Evolutionary conservation across 2,329 filamentous ascomycete genomes (phyloP).

Genomic region (Xylaria sp.): DNA sequence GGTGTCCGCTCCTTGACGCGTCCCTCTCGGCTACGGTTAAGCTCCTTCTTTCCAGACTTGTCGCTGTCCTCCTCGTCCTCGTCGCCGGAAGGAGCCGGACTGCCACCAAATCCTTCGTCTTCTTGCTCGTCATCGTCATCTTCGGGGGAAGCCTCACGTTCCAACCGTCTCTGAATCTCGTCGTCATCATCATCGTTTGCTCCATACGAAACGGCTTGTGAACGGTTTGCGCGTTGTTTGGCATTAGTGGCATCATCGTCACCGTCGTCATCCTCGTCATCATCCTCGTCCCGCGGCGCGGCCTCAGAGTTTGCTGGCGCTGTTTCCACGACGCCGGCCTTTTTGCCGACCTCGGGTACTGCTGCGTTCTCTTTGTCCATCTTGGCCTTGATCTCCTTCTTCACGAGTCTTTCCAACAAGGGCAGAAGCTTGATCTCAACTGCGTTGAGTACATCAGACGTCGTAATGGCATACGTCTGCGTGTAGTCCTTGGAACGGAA

Average conservation of each 20-base stretch:
- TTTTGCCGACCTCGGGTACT: slow-evolving; percentile 65
- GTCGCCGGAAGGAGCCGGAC: slow-evolving; percentile 37
- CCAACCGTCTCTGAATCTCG: slow-evolving; percentile 60
- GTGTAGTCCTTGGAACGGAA: slow-evolving; percentile 81
- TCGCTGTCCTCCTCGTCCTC: slow-evolving; percentile 38
- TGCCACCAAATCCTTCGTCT: slow-evolving; percentile 49
- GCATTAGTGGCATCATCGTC: slow-evolving; percentile 72
- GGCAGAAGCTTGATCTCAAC: slow-evolving; percentile 78
- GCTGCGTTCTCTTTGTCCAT: slow-evolving; percentile 60
- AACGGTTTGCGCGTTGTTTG: slow-evolving; percentile 70
- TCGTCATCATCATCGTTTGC: slow-evolving; percentile 90
- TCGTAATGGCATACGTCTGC: slow-evolving; percentile 75
- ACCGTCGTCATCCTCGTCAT: slow-evolving; percentile 66
- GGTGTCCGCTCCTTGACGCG: slow-evolving; percentile 58
- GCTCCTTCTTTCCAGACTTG: slow-evolving; percentile 21
- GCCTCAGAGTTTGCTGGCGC: slow-evolving; percentile 36
- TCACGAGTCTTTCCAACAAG: slow-evolving; percentile 62
- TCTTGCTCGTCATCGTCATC: slow-evolving; percentile 55
- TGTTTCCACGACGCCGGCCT: slow-evolving; percentile 49
- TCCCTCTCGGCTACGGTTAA: slow-evolving; percentile 49
- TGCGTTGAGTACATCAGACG: slow-evolving; percentile 69
- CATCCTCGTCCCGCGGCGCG: slow-evolving; percentile 46
- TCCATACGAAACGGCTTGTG: slow-evolving; percentile 81
- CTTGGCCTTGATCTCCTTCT: slow-evolving; percentile 80
- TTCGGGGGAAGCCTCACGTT: slow-evolving; percentile 52